Evolutionary conservation across 805 yeast genomes (phyloP).

Genomic region (Yarrowia sp.): DNA sequence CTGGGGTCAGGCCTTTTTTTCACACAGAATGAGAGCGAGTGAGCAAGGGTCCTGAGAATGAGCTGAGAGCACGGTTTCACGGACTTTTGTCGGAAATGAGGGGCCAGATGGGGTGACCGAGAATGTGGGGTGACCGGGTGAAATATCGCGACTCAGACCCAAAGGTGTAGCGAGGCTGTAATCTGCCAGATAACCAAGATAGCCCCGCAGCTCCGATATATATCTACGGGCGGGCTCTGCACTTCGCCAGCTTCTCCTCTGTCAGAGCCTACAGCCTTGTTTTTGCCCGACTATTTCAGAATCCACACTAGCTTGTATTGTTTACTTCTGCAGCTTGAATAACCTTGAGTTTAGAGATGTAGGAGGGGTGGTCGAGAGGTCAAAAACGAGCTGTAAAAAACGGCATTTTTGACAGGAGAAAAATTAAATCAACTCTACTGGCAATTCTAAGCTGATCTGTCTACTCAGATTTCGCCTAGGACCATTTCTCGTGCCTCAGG

Average conservation of each 20-base stretch:
- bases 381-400: no score
- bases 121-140: neutral
- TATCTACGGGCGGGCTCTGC: no score
- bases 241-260: neutral
- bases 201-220: no score
- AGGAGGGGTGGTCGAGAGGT: no score
- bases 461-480: neutral
- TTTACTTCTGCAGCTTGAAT: conserved; percentile 6
- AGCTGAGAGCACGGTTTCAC: neutral
- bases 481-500: neutral
- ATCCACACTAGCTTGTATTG: neutral
- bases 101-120: neutral
- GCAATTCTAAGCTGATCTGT: neutral
- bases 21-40: no score
- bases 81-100: conserved; percentile 18
- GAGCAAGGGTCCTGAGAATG: conserved; percentile 4
- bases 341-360: conserved; percentile 3
- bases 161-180: no score
- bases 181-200: no score
- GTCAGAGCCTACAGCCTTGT: conserved; percentile 20
- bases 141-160: no score
- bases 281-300: conserved; percentile 31
- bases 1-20: no score
- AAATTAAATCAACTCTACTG: neutral
- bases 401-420: neutral